phyloP scores from a whole-genome alignment of 2,329 filamentous ascomycete genomes.

The Alternaria incomplexa region DNA sequence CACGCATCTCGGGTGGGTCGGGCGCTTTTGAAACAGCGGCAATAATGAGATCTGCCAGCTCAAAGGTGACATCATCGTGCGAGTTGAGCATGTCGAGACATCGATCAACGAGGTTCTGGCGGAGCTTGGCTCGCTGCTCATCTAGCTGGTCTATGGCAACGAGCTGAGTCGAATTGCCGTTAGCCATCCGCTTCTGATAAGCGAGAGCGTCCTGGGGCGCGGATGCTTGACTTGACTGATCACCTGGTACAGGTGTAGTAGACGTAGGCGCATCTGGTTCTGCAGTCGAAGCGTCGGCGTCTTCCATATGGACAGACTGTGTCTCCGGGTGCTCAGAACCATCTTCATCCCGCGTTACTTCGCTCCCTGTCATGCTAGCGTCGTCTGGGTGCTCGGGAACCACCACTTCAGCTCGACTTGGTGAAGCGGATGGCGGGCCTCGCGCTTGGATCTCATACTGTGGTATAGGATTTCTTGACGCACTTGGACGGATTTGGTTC shows the following conservation, averaged over 20 bases:
- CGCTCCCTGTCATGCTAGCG: conserved; percentile 33
- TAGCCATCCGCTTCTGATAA: conserved; percentile 41
- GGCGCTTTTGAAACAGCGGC: conserved; percentile 69
- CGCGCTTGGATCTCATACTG: conserved; percentile 47
- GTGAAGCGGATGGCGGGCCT: conserved; percentile 36
- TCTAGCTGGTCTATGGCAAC: conserved; percentile 81
- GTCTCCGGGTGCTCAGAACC: conserved; percentile 37
- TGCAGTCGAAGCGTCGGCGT: conserved; percentile 29
- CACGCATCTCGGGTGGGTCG: conserved; percentile 65
- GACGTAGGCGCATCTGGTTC: conserved; percentile 16
- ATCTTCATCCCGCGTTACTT: conserved; percentile 33
- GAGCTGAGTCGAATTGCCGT: conserved; percentile 44
- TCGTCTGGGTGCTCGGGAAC: conserved; percentile 39
- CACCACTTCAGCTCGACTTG: conserved; percentile 42
- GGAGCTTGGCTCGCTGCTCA: conserved; percentile 72
- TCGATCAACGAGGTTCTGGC: conserved; percentile 81
- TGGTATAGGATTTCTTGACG: conserved; percentile 71
- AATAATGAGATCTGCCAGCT: conserved; percentile 84
- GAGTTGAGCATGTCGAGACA: conserved; percentile 88
- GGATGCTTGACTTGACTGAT: conserved; percentile 16
- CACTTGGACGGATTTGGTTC: conserved; percentile 64
- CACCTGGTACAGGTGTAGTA: conserved; percentile 26
- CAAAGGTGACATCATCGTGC: conserved; percentile 87
- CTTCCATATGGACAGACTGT: conserved; percentile 51
- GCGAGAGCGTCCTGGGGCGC: conserved; percentile 35